A percentile compares a stretch with the other conserved stretches of the same genome.
Evolutionary conservation across 352 stramenopile genomes (phyloP).

Genomic region (Phytophthora meadii): DNA sequence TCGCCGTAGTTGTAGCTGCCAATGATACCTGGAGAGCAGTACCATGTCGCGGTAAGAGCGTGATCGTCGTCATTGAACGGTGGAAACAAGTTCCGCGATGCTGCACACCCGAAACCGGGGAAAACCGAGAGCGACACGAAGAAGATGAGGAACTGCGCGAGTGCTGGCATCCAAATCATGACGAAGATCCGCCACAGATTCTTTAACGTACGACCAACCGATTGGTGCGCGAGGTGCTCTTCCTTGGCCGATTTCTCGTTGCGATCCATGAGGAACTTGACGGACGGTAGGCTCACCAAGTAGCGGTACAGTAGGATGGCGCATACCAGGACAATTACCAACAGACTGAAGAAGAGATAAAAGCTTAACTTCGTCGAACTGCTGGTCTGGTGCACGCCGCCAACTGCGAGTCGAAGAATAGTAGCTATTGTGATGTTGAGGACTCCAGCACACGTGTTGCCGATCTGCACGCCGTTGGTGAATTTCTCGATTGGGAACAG

Average conservation of each 20-base stretch:
- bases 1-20: constrained; percentile 72
- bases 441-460: constrained; percentile 52
- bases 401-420: constrained; percentile 55
- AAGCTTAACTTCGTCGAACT: constrained; percentile 45
- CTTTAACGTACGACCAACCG: constrained; percentile 34
- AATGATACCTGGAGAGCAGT: constrained; percentile 62
- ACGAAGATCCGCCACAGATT: constrained; percentile 57
- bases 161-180: constrained; percentile 55
- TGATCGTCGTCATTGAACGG: constrained; percentile 33
- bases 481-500: constrained; percentile 72
- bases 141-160: constrained; percentile 64
- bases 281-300: constrained; percentile 47
- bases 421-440: constrained; percentile 66
- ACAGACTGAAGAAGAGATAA: constrained; percentile 67
- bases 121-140: constrained; percentile 68
- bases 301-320: constrained; percentile 56
- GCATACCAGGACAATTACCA: constrained; percentile 52
- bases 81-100: constrained; percentile 37
- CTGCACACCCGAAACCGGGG: constrained; percentile 56
- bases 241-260: constrained; percentile 46
- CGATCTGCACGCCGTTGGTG: constrained; percentile 71
- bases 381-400: constrained; percentile 48
- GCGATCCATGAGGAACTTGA: constrained; percentile 68
- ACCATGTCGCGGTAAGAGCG: constrained; percentile 43
- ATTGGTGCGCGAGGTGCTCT: constrained; percentile 43